These are phyloP conservation scores for Cercospora beticola DNA, from an alignment of 2,329 filamentous ascomycete genomes.

Conservation along the genomic window DNA sequence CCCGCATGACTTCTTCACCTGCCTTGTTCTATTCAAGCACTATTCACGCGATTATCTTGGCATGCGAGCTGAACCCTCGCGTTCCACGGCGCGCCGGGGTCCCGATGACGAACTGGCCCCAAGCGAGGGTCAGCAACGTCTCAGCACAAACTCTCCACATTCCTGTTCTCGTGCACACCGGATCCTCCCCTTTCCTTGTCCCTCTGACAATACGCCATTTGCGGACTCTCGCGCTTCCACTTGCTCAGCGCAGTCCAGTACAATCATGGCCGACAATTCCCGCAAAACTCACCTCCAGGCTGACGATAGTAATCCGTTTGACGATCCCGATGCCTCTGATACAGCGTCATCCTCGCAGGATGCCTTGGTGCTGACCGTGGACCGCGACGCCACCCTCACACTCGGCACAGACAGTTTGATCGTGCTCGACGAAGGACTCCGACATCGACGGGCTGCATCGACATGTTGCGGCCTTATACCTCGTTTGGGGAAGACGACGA, in stretches of 20 bases:
- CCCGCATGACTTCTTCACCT: not conserved
- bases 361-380: slow-evolving; percentile 44
- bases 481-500: slow-evolving; percentile 48
- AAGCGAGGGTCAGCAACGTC: slow-evolving; percentile 1
- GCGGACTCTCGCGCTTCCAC: slow-evolving; percentile 29
- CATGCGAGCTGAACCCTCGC: not conserved
- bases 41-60: not conserved
- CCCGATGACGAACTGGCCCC: not conserved
- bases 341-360: slow-evolving; percentile 9
- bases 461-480: slow-evolving; percentile 59
- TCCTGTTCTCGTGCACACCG: not conserved
- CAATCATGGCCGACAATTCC: not conserved
- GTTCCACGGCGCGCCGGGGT: not conserved
- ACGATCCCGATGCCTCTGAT: slow-evolving; percentile 30
- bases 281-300: slow-evolving; percentile 5
- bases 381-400: slow-evolving; percentile 59
- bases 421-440: slow-evolving; percentile 59
- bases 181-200: not conserved
- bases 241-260: slow-evolving; percentile 27
- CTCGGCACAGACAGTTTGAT: slow-evolving; percentile 61
- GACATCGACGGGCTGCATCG: slow-evolving; percentile 46
- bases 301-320: slow-evolving; percentile 32
- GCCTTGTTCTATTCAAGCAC: not conserved
- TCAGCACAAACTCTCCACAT: slow-evolving; percentile 1
- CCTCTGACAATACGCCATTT: not conserved